phyloP scores from a whole-genome alignment of 345 rosid genomes.

The Gossypium herbaceum region DNA sequence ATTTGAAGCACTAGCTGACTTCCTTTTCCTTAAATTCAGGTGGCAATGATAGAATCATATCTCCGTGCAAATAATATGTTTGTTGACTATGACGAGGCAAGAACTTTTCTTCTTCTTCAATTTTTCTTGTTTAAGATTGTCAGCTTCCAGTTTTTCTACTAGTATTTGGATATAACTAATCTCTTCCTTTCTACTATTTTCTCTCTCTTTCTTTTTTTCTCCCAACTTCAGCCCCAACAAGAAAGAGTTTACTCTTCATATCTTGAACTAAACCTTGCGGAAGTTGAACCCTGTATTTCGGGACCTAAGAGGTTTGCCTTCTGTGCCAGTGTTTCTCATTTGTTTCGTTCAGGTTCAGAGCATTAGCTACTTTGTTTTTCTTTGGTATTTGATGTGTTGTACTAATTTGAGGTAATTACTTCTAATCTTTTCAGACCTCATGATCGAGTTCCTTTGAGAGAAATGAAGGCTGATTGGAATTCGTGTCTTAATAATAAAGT shows the following conservation, averaged over 20 bases:
- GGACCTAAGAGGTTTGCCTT: conserved; percentile 84
- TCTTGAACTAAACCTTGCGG: conserved; percentile 66
- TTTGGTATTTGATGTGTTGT: background rate
- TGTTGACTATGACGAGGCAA: conserved; percentile 87
- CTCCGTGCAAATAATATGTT: conserved; percentile 97
- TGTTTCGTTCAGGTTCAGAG: background rate
- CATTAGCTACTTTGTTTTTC: background rate
- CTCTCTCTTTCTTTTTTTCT: background rate
- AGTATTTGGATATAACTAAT: background rate
- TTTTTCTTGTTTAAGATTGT: background rate
- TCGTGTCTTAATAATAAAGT: conserved; percentile 85
- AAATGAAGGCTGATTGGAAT: conserved; percentile 99
- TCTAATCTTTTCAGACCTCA: conserved; percentile 67
- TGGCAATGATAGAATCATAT: conserved; percentile 86
- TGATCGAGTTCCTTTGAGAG: conserved; percentile 85
- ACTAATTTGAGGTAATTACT: background rate
- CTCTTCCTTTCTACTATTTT: background rate
- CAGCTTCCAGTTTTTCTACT: background rate
- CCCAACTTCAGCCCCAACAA: conserved; percentile 61
- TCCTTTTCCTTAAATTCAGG: conserved; percentile 37
- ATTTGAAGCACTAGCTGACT: conserved; percentile 15
- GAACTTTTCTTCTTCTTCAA: background rate
- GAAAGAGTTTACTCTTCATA: conserved; percentile 82
- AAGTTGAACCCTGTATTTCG: conserved; percentile 92
- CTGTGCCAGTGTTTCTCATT: background rate